phyloP scores from a whole-genome alignment of 164 flowering plant species.

The Vitis rupestris region DNA sequence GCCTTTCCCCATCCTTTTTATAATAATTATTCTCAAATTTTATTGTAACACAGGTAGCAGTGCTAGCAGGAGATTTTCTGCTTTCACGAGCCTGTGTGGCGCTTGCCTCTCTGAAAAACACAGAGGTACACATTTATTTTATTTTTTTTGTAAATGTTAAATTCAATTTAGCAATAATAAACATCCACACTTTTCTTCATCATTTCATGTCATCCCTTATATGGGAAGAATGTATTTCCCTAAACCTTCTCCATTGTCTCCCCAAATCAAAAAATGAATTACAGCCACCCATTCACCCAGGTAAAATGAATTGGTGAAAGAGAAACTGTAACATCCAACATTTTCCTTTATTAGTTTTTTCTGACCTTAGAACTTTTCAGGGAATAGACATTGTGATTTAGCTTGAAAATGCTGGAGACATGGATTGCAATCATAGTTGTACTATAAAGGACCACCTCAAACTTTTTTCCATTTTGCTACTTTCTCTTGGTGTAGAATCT shows the following conservation, averaged over 20 bases:
- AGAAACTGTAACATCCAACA: neutral
- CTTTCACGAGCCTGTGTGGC: conserved; percentile 96
- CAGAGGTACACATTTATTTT: conserved; percentile 53
- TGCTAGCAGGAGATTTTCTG: conserved; percentile 94
- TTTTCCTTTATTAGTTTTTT: too few species aligned
- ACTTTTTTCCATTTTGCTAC: too few species aligned
- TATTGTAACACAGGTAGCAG: conserved; percentile 65
- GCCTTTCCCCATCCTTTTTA: neutral
- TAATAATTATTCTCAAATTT: neutral
- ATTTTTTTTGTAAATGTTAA: neutral
- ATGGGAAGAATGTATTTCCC: neutral
- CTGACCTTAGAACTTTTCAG: neutral
- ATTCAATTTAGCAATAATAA: neutral
- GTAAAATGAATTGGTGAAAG: neutral
- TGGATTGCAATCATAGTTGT: too few species aligned
- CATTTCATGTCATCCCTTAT: neutral
- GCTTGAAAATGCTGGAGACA: neutral
- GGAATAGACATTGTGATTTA: neutral
- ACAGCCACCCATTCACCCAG: neutral
- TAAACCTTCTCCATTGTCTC: neutral
- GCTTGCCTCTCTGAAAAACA: conserved; percentile 79
- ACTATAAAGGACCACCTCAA: too few species aligned
- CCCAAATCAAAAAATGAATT: neutral
- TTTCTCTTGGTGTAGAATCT: too few species aligned
- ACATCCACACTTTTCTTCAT: neutral